These are phyloP conservation scores for Diaporthe citriasiana DNA, from an alignment of 2,329 filamentous ascomycete species.

Conservation along the genomic window DNA sequence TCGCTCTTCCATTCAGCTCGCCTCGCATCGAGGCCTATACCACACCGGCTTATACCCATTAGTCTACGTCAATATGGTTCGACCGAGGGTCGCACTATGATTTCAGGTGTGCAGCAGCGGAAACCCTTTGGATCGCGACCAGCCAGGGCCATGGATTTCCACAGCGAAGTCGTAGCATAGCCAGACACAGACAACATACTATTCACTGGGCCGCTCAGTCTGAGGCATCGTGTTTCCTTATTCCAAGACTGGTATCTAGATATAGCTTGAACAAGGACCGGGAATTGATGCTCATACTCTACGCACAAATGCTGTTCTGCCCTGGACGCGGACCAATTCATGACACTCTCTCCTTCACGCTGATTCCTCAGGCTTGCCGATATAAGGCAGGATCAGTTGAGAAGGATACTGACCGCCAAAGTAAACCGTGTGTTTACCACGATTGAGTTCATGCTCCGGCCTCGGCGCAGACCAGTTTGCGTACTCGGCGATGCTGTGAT, in stretches of 20 bases:
- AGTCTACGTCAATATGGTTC: neutral
- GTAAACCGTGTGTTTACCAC: conserved; percentile 55
- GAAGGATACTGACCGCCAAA: conserved; percentile 51
- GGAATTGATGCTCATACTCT: neutral
- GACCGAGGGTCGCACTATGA: neutral
- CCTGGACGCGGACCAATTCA: neutral
- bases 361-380: neutral
- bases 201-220: neutral
- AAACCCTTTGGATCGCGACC: neutral
- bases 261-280: neutral
- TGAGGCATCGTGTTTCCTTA: neutral
- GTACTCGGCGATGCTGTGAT: conserved; percentile 57
- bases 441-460: conserved; percentile 58
- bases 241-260: neutral
- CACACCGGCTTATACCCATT: neutral
- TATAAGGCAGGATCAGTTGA: conserved; percentile 12
- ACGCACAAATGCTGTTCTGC: neutral
- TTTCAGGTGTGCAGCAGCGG: neutral
- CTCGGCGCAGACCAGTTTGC: conserved; percentile 54
- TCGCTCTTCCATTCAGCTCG: neutral
- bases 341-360: neutral
- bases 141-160: neutral
- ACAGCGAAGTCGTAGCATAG: neutral
- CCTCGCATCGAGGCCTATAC: neutral
- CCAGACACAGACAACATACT: neutral